Base-by-base conservation (phyloP, 2,329 filamentous ascomycete genomes). In the Pseudogymnoascus sp. region DNA sequence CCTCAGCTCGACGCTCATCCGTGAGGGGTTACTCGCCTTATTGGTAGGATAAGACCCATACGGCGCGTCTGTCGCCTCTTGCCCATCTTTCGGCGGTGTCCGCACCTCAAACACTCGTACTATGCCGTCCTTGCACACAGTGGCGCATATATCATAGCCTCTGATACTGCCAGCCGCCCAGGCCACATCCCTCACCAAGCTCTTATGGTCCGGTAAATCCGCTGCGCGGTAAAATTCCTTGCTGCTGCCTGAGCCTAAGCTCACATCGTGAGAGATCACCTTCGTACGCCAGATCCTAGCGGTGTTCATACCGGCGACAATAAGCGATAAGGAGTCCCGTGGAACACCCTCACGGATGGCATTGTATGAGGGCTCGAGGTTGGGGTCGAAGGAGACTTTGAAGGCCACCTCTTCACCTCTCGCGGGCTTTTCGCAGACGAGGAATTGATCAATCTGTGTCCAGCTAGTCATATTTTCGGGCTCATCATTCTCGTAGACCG, bases 121-220 rank as follows among this genome's bases (percentile, higher is more conserved):
- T 66, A 84, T 86, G 2, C 94, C 92, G 70, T 99, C 94, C 72
- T 95, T 95, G 70, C 90, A 94, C 2, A 91, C 92, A 5, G 92
- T 95, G 2, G 92, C 94, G 66, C 97, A 82, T 61, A 92, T 81
- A 71, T 99, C 94, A 71, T 90, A 92, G 1, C 92, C 92, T 37
- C 92, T 79, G 67, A 95, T 90, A 65, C 91, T 95, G 10, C 91
- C 92, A 55, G 91, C 88, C 0, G 92, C 90, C 94, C 94, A 99
- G 2, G 90, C 86, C 1, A 96, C 82, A 71, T 96, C 92, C 55
- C 92, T 81, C 5, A 96, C 88, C 37, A 97, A 79, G 0, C 86
- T 85, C 6, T 82, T 79, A 67, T 96, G 89, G 1, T 85, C 84
- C 28, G 78, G 77, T 13, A 97, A 76, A 69, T 91, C 87, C 18